Percentiles rank a stretch among this genome's conserved stretches.
Conservation (phyloP, 345 rosid genomes). For the Citrus sp. region DNA sequence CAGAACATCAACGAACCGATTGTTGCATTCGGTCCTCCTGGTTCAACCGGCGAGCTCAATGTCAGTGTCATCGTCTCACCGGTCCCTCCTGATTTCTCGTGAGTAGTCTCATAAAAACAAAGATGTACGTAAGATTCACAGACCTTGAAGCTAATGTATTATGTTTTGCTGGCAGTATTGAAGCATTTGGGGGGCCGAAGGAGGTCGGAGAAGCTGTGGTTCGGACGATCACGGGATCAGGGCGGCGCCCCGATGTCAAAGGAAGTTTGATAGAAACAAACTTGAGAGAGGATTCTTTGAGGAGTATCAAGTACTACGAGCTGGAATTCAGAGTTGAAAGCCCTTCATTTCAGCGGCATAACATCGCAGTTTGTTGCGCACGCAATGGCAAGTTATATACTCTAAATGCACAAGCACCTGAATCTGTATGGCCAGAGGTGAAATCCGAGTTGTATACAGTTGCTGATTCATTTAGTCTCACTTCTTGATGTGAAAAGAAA, state of each 20-base stretch:
- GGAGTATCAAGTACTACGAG: slow-evolving; percentile 53
- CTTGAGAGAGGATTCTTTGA: slow-evolving; percentile 47
- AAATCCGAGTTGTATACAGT: slow-evolving; percentile 42
- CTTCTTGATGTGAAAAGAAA: slow-evolving; percentile 19
- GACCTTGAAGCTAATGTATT: neutral
- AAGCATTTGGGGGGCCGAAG: slow-evolving; percentile 77
- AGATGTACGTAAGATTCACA: neutral
- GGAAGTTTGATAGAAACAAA: slow-evolving; percentile 58
- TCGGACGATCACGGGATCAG: slow-evolving; percentile 47
- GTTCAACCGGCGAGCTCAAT: slow-evolving; percentile 84
- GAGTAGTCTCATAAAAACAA: slow-evolving; percentile 25
- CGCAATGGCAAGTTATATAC: slow-evolving; percentile 55
- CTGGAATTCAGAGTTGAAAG: slow-evolving; percentile 80
- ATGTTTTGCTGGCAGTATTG: slow-evolving; percentile 43
- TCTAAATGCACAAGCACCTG: slow-evolving; percentile 75
- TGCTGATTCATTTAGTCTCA: slow-evolving; percentile 58
- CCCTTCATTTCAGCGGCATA: slow-evolving; percentile 61
- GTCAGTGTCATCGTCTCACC: slow-evolving; percentile 85
- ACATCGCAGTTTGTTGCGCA: slow-evolving; percentile 69
- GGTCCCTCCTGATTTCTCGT: slow-evolving; percentile 75
- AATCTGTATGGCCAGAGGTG: slow-evolving; percentile 62
- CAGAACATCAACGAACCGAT: slow-evolving; percentile 63
- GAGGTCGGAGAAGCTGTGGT: slow-evolving; percentile 82
- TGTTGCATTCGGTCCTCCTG: slow-evolving; percentile 86
- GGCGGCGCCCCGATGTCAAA: slow-evolving; percentile 42